These are phyloP conservation scores for Colletotrichum sp. DNA, from an alignment of 2,329 filamentous ascomycete species.

Conservation along the genomic window DNA sequence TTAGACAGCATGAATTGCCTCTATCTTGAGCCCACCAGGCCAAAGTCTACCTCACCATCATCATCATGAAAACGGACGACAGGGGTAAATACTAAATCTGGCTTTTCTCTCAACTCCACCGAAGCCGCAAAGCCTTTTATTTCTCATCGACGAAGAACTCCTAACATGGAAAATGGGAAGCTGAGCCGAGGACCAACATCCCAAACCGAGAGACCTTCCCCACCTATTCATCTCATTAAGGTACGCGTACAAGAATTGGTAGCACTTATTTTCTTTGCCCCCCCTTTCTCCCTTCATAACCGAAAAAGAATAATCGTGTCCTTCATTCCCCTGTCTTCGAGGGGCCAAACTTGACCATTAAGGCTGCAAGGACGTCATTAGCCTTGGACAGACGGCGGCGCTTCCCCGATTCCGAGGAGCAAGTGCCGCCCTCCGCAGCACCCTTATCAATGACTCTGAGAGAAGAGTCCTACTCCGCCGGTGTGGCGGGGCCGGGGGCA, in stretches of 20 bases:
- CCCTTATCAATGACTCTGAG: conserved; percentile 8
- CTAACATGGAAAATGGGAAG: conserved; percentile 5
- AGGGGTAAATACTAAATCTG: background rate
- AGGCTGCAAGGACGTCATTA: conserved; percentile 19
- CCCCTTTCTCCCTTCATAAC: conserved; percentile 13
- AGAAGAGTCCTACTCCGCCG: conserved; percentile 37
- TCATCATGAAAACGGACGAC: background rate
- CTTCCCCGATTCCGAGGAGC: background rate
- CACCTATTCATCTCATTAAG: conserved; percentile 22
- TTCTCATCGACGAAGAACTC: conserved; percentile 14
- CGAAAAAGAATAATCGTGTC: conserved; percentile 11
- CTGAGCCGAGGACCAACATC: background rate
- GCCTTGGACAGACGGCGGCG: background rate
- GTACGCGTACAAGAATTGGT: conserved; percentile 26
- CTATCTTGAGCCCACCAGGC: background rate
- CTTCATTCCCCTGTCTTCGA: conserved; percentile 6
- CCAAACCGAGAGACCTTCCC: background rate
- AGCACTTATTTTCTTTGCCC: conserved; percentile 21
- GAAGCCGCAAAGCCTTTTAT: conserved; percentile 9
- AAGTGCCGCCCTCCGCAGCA: background rate
- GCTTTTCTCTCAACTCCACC: conserved; percentile 3
- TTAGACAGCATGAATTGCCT: background rate
- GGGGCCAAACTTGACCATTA: conserved; percentile 19
- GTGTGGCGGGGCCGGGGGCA: conserved; percentile 56
- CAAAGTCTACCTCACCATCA: background rate